Evolutionary conservation across 805 yeast species (phyloP).

Genomic region (Candida dajiaensis): DNA sequence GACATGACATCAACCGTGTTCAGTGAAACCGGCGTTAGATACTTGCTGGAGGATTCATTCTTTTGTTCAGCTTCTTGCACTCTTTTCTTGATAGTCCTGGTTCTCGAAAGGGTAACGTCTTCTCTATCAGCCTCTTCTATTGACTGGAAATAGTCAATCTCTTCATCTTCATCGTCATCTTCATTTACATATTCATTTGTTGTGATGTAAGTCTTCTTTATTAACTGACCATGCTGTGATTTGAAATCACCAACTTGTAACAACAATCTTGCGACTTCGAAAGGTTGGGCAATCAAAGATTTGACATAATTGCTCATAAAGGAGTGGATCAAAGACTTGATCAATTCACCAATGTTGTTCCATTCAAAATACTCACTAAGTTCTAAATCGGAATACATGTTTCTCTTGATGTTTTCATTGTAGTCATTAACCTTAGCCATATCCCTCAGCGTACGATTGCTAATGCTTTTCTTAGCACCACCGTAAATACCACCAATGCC

Average conservation of each 20-base stretch:
- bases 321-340: constrained; percentile 51
- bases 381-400: constrained; percentile 44
- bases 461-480: background rate
- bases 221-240: constrained; percentile 10
- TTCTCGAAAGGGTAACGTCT: constrained; percentile 12
- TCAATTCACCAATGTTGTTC: constrained; percentile 48
- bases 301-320: constrained; percentile 65
- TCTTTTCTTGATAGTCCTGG: constrained; percentile 12
- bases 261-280: constrained; percentile 73
- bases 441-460: constrained; percentile 14
- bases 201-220: constrained; percentile 8
- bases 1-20: constrained; percentile 64
- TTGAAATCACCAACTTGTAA: constrained; percentile 73
- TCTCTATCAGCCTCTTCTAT: constrained; percentile 16
- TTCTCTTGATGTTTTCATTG: constrained; percentile 21
- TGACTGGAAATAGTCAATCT: constrained; percentile 36
- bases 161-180: constrained; percentile 31
- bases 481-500: constrained; percentile 5
- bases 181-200: constrained; percentile 27
- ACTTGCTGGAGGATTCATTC: constrained; percentile 13
- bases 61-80: background rate
- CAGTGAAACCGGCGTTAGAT: constrained; percentile 50
- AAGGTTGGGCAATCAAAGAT: constrained; percentile 75
- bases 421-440: constrained; percentile 18
- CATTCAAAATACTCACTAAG: constrained; percentile 60